Percentiles rank a stretch among this genome's conserved stretches.
These are phyloP conservation scores for Gossypium turneri DNA, from an alignment of 345 rosid species.

Conservation along the genomic window DNA sequence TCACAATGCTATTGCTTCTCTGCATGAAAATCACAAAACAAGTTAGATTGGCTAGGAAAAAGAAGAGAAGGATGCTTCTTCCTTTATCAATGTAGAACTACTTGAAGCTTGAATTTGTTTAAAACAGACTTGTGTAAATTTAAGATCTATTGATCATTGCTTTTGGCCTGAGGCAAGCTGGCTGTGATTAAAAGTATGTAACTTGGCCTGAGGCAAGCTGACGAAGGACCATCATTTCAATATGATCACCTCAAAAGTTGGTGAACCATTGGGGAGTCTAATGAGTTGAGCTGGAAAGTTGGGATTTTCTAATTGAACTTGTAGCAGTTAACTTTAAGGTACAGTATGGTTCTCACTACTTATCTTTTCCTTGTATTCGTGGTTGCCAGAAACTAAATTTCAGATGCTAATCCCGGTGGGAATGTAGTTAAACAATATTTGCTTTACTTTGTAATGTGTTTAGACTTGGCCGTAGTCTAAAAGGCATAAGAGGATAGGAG, in stretches of 20 bases:
- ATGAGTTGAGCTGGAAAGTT: conserved; percentile 16
- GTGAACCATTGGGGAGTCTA: conserved; percentile 14
- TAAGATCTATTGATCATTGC: conserved; percentile 19
- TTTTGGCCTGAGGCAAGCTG: background rate
- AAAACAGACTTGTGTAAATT: conserved; percentile 19
- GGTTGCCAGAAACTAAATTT: conserved; percentile 10
- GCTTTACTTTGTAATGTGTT: conserved; percentile 12
- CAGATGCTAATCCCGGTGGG: background rate
- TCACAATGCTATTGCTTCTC: conserved; percentile 63
- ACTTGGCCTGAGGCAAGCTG: conserved; percentile 15
- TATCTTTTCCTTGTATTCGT: background rate
- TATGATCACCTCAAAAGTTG: conserved; percentile 8
- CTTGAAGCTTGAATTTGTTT: background rate
- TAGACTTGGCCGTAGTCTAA: conserved; percentile 9
- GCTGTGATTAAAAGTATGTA: conserved; percentile 18
- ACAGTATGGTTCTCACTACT: conserved; percentile 10
- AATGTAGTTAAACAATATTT: background rate
- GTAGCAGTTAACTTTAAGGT: conserved; percentile 9
- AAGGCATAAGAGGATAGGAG: background rate
- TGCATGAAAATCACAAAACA: conserved; percentile 91
- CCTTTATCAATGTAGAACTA: conserved; percentile 78
- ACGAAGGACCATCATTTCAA: conserved; percentile 20
- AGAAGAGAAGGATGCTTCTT: conserved; percentile 97
- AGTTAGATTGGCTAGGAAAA: conserved; percentile 70
- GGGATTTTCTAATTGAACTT: conserved; percentile 13